phyloP scores from a whole-genome alignment of 768 basidiomycete species.

The Porphyrellus cyaneotinctus region DNA sequence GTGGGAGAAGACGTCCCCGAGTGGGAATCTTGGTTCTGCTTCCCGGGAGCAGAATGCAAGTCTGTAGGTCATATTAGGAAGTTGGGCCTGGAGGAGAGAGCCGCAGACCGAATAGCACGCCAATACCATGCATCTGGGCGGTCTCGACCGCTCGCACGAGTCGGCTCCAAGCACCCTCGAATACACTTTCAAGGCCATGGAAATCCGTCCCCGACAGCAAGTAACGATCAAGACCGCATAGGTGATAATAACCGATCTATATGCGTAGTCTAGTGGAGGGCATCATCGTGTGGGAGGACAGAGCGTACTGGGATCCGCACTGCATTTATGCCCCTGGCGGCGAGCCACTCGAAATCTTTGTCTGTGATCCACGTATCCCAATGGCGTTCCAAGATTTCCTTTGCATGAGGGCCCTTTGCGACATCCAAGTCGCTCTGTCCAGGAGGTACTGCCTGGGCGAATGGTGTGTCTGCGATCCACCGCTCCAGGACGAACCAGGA shows the following conservation, averaged over 20 bases:
- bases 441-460: conserved; percentile 46
- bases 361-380: conserved; percentile 55
- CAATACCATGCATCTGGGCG: conserved; percentile 57
- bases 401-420: conserved; percentile 47
- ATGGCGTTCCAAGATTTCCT: conserved; percentile 41
- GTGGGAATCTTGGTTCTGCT: conserved; percentile 68
- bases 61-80: conserved; percentile 40
- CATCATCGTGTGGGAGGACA: conserved; percentile 32
- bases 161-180: conserved; percentile 63
- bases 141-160: conserved; percentile 56
- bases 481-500: conserved; percentile 78
- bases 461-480: conserved; percentile 67
- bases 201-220: conserved; percentile 68
- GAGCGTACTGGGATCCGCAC: conserved; percentile 59
- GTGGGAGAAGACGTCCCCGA: conserved; percentile 52
- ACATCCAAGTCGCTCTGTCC: conserved; percentile 69
- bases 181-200: conserved; percentile 44
- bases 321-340: conserved; percentile 50
- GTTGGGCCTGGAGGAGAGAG: conserved; percentile 6
- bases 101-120: conserved; percentile 62
- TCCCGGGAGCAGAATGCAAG: conserved; percentile 71
- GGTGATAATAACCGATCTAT: conserved; percentile 72
- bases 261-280: background rate
- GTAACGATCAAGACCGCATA: conserved; percentile 54
- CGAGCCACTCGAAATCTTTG: conserved; percentile 54